Base-by-base conservation (phyloP, 2,329 filamentous ascomycete genomes). In the Fusarium verrucosum region DNA sequence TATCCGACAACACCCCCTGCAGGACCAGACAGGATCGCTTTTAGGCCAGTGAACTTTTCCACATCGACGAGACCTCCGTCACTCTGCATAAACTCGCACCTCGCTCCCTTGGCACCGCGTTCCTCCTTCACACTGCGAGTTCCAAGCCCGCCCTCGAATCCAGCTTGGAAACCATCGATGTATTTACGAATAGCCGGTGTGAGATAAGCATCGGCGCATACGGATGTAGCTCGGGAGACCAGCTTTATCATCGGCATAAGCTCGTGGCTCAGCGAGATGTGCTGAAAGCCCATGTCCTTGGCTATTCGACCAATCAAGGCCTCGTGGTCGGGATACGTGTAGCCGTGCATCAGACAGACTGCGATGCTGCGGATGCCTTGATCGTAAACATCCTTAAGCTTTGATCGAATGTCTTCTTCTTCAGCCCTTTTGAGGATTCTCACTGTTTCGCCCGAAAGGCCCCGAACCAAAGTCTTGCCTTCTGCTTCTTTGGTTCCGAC, bases 61-160 rank as follows among this genome's bases (percentile, higher is more conserved):
- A 93, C 90, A 64, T 93, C 90, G 0, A 89, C 86, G 3, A 89
- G 75, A 0, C 87, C 87, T 20, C 92, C 92, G 65, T 96, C 92
- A 10, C 90, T 93, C 75, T 97, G 92, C 93, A 97, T 97, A 69
- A 97, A 97, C 75, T 97, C 93, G 78, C 94, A 97, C 63, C 94
- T 83, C 5, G 92, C 91, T 5, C 90, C 90, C 69, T 85, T 90
- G 7, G 81, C 76, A 0, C 89, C 90, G 25, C 80, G 76, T 59
- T 89, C 85, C 16, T 86, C 80, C 75, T 89, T 88, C 6, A 95
- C 89, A 59, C 88, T 92, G 69, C 89, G 86, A 0, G 87, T 89
- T 4, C 92, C 92, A 1, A 97, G 80, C 0, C 92, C 91, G 10
- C 93, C 92, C 56, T 87, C 85, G 67, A 97, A 97, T 1, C 92